Percentiles rank a stretch among this genome's conserved stretches.
These are phyloP conservation scores for Cryptococcus deneoformans DNA, from an alignment of 1,284 basidiomycete genomes.

Conservation along the genomic window DNA sequence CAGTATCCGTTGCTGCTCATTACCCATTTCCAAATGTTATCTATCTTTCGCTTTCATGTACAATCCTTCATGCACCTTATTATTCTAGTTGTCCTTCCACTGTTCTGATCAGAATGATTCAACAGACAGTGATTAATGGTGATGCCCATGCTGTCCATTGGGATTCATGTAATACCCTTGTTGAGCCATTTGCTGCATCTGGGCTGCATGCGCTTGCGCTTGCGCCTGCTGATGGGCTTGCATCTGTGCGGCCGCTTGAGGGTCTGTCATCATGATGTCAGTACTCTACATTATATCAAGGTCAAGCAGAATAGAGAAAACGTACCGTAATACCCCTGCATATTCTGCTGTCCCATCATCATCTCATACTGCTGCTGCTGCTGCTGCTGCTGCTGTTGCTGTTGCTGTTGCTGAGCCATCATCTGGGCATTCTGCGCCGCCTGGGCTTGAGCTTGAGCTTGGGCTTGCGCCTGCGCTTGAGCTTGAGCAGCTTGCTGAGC, in stretches of 20 bases:
- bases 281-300: background rate
- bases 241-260: constrained; percentile 38
- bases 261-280: constrained; percentile 13
- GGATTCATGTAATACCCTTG: constrained; percentile 36
- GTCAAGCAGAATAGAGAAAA: background rate
- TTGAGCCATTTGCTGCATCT: constrained; percentile 36
- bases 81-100: too few relatives aligned
- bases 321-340: constrained; percentile 39
- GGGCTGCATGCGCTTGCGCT: constrained; percentile 44
- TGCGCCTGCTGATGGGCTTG: constrained; percentile 50
- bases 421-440: constrained; percentile 26
- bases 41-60: too few relatives aligned
- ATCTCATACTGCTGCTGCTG: constrained; percentile 23
- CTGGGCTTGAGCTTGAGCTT: constrained; percentile 36
- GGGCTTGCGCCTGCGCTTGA: constrained; percentile 49
- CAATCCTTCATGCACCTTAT: too few relatives aligned
- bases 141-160: constrained; percentile 17
- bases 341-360: constrained; percentile 28
- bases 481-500: constrained; percentile 38
- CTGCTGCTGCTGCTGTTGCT: constrained; percentile 41
- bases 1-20: too few relatives aligned
- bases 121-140: background rate
- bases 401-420: constrained; percentile 37
- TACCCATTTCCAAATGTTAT: too few relatives aligned
- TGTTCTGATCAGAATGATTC: too few relatives aligned